These are phyloP conservation scores for Populus hybrid DNA, from an alignment of 441 rosid genomes.

Conservation along the genomic window DNA sequence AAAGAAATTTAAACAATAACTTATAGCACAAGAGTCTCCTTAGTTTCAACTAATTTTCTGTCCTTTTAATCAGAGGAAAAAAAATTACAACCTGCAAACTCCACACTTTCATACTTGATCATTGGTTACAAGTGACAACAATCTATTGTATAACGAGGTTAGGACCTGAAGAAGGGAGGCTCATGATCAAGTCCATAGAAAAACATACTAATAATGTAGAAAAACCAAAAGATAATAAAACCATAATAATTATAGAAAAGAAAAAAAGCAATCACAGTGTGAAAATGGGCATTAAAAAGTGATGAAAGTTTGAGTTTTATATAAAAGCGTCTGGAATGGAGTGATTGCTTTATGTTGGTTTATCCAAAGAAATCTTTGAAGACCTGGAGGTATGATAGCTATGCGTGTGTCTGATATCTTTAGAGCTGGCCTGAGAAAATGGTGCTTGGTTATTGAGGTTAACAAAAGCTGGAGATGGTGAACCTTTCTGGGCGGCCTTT, in stretches of 20 bases:
- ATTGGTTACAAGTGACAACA: not conserved
- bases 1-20: not conserved
- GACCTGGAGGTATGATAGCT: no score
- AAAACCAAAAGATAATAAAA: no score
- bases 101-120: not conserved
- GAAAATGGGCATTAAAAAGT: not conserved
- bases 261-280: not conserved
- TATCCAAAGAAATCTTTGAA: not conserved
- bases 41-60: not conserved
- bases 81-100: not conserved
- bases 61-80: not conserved
- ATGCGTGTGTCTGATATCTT: not conserved
- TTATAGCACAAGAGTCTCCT: conserved; percentile 9
- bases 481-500: conserved; percentile 10
- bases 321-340: no score
- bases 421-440: conserved; percentile 13
- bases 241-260: not conserved
- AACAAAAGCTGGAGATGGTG: not conserved
- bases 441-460: conserved; percentile 8
- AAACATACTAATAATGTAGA: no score
- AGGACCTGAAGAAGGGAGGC: no score
- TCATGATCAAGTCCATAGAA: no score
- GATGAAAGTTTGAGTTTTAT: not conserved
- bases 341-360: not conserved
- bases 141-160: no score